Evolutionary conservation across 2,329 filamentous ascomycete genomes (phyloP), one percentile per base, ranked within the genome.

Genomic region (Ceratocystis smalleyi): DNA sequence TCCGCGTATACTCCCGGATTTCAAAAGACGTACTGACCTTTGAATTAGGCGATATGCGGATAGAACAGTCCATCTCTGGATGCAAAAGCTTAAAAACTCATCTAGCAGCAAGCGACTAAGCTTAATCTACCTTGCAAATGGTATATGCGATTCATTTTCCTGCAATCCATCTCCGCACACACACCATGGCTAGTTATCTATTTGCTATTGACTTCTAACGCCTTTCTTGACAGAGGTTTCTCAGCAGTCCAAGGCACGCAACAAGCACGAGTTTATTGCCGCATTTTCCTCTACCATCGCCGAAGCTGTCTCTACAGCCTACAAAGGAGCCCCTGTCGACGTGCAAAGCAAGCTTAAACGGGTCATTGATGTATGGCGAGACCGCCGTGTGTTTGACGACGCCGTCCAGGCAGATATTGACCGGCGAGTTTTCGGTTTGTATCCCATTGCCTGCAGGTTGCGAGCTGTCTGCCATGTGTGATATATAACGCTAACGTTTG

Each of bases 331-430:
- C 1, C 84, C 89, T 6, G 81, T 84, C 45, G 92, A 99, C 62
- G 84, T 96, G 32, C 94, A 97, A 73, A 82, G 83, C 66, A 96
- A 96, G 73, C 79, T 99, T 45, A 83, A 87, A 67, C 83, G 94
- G 40, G 92, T 97, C 0, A 83, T 97, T 2, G 92, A 97, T 71
- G 94, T 99, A 19, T 99, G 94, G 94, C 86, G 87, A 71, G 85
- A 92, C 70, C 82, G 94, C 43, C 77, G 79, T 62, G 94, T 99
- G 57, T 99, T 99, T 70, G 89, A 95, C 67, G 74, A 74, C 0
- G 82, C 87, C 0, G 88, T 96, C 60, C 86, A 96, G 72, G 83
- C 85, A 65, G 87, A 87, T 1, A 84, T 96, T 62, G 92, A 97
- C 72, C 77, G 82, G 65, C 82, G 88, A 35, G 79, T 97, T 63